A percentile compares a stretch with the other conserved stretches of the same genome.
Conservation (phyloP, 2,329 filamentous ascomycete species). For the Leptoxyphium fumago region DNA sequence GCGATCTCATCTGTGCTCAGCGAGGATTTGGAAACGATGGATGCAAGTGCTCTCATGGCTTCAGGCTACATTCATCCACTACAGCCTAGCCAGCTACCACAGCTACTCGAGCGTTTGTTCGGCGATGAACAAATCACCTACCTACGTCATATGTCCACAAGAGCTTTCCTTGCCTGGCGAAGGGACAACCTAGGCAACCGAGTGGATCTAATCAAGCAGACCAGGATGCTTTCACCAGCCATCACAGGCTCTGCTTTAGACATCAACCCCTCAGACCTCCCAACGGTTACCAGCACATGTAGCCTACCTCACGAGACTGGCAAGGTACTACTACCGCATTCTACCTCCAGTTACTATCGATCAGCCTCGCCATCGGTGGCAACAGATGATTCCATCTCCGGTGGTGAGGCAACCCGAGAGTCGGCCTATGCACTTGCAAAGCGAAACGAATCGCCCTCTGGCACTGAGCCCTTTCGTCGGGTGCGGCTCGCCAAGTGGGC, state of each 20-base stretch:
- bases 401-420: constrained; percentile 15
- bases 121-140: constrained; percentile 64
- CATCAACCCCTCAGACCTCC: neutral
- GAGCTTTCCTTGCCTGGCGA: constrained; percentile 66
- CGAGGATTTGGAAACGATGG: constrained; percentile 69
- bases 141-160: constrained; percentile 67
- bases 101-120: constrained; percentile 60
- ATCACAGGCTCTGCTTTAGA: neutral
- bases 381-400: constrained; percentile 15
- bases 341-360: constrained; percentile 18
- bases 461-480: constrained; percentile 46
- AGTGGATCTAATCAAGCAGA: constrained; percentile 14
- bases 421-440: constrained; percentile 36
- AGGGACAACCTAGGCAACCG: constrained; percentile 16
- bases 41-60: constrained; percentile 85
- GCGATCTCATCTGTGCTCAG: constrained; percentile 61
- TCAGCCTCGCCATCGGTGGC: constrained; percentile 19
- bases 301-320: constrained; percentile 15
- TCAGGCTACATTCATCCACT: constrained; percentile 78
- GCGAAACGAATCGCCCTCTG: constrained; percentile 33
- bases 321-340: constrained; percentile 18
- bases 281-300: constrained; percentile 9
- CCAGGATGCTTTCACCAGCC: constrained; percentile 7
- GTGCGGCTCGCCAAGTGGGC: constrained; percentile 74
- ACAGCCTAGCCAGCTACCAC: constrained; percentile 54